Base-by-base conservation (phyloP, 306 rosid genomes). In the Crotalaria pallida region DNA sequence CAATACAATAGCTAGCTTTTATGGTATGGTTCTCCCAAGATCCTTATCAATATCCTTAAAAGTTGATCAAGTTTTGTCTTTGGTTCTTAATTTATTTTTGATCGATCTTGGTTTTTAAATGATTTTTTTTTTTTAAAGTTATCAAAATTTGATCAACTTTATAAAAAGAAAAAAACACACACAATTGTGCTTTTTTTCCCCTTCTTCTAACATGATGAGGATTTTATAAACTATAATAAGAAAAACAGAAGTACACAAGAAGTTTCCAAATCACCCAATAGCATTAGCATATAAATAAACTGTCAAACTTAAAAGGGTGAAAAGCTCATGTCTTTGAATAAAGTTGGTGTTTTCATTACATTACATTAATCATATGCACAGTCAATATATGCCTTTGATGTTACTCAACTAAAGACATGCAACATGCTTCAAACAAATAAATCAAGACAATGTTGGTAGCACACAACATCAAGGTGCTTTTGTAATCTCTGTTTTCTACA, bases 331-430 rank as follows among this genome's bases (percentile, higher is more conserved):
- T 51, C 71, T 47, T 19, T 50, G 71, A 61, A 68, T 73, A 58
- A 69, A 77, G 78, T 49, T n/a, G 74, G 50, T 57, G 31, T 40
- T 22, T 58, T 55, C 9, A 47, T 67, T 21, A 44, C 9, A 47
- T 67, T 21, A 44, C 11, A 47, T 73, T 21, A 52, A 51, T 70
- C 24, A 65, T 7, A 65, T 60, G 19, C 53, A 65, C 23, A 36
- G 27, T 72, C 59, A 33, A 22, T 5, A 59, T 9, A 27, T 73
- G 16, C 18, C 75, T 57, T 77, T 49, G 75, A 73, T 64, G 74
- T 33, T 19, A 78, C 84, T 79, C 86, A 65, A 66, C 38, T 22
- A 61, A 21, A 65, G 52, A 24, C 26, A 69, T 36, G 58, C 71
- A 55, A 4, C 53, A 15, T 58, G 59, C 56, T 69, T 69, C 55